Evolutionary conservation across 768 basidiomycete species (phyloP).

Genomic region (Lentinula raphanica): DNA sequence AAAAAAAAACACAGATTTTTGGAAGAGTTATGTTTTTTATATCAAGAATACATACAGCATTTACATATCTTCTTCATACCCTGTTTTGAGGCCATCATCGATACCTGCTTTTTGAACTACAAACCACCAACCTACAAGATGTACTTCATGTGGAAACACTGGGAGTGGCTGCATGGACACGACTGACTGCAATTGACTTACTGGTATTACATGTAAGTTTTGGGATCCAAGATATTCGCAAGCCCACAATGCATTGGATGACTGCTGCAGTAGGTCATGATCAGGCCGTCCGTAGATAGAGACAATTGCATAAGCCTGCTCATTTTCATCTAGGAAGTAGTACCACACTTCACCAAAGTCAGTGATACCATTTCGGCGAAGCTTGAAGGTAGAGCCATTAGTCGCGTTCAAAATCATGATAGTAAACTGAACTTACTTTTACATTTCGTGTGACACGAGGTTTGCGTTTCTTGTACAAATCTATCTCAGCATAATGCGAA

Average conservation of each 20-base stretch:
- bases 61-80: neutral
- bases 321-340: neutral
- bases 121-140: neutral
- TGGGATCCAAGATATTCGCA: neutral
- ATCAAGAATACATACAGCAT: too few species aligned
- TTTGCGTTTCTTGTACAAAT: neutral
- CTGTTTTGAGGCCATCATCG: neutral
- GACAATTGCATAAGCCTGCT: neutral
- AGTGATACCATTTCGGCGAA: neutral
- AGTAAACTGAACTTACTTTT: constrained; percentile 13
- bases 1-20: too few species aligned
- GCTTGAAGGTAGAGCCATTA: too few species aligned
- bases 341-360: constrained; percentile 1
- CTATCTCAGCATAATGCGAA: constrained; percentile 13
- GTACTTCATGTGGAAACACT: neutral
- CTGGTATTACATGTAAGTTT: neutral
- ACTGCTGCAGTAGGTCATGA: neutral
- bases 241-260: neutral
- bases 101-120: neutral
- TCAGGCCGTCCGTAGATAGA: neutral
- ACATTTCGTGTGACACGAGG: constrained; percentile 15
- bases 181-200: neutral
- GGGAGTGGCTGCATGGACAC: neutral
- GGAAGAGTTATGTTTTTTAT: too few species aligned
- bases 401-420: too few species aligned